Percentiles rank a stretch among this genome's conserved stretches.
phyloP scores from a whole-genome alignment of 2,329 filamentous ascomycete species.

The Pyrenophora tritici-repentis region DNA sequence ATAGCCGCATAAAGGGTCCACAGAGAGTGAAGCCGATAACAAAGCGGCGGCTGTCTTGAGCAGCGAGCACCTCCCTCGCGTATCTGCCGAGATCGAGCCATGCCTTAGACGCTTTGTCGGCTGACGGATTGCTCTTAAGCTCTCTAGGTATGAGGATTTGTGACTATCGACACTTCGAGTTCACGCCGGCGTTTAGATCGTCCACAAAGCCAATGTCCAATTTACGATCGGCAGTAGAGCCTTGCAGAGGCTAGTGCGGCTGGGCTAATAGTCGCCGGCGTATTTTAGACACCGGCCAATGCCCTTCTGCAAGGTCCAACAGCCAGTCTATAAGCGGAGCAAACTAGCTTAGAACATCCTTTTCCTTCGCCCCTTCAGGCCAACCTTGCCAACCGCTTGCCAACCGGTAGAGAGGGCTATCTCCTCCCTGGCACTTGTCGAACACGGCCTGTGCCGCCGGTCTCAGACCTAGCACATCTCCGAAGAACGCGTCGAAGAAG shows the following conservation, averaged over 20 bases:
- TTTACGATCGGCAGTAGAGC: constrained; percentile 23
- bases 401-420: too few species aligned
- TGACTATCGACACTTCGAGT: too few species aligned
- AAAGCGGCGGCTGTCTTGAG: too few species aligned
- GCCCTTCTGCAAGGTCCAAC: constrained; percentile 19
- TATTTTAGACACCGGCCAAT: constrained; percentile 14
- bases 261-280: constrained; percentile 20
- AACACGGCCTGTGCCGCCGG: too few species aligned
- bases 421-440: too few species aligned
- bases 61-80: constrained; percentile 48
- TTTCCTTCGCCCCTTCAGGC: too few species aligned
- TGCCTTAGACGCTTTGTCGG: constrained; percentile 46
- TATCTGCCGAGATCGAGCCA: constrained; percentile 46
- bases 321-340: constrained; percentile 21
- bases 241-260: constrained; percentile 26
- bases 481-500: too few species aligned
- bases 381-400: too few species aligned
- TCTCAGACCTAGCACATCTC: too few species aligned
- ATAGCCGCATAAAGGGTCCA: constrained; percentile 53
- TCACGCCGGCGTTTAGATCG: too few species aligned
- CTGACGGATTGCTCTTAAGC: constrained; percentile 53
- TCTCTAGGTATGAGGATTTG: too few species aligned
- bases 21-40: constrained; percentile 57
- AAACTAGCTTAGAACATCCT: too few species aligned
- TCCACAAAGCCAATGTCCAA: constrained; percentile 10